These are phyloP conservation scores for Aspergillus latus DNA, from an alignment of 2,329 filamentous ascomycete genomes.

Conservation along the genomic window DNA sequence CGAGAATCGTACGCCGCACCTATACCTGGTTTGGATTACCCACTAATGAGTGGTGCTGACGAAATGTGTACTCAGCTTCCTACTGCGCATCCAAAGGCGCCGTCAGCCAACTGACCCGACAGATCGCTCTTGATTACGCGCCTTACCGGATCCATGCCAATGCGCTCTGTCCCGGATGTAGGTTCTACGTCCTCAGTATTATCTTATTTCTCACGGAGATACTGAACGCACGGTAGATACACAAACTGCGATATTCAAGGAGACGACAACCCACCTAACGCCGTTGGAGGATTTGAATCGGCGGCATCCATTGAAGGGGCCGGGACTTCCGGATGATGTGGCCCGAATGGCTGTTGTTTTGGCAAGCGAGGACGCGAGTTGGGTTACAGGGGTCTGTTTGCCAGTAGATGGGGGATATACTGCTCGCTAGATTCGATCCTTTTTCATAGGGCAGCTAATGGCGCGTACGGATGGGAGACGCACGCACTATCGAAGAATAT, in stretches of 20 bases:
- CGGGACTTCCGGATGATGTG: conserved; percentile 36
- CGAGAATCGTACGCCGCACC: conserved; percentile 20
- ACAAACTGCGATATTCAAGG: conserved; percentile 26
- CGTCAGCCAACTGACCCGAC: conserved; percentile 51
- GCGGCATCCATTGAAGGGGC: conserved; percentile 29
- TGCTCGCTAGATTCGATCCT: conserved; percentile 11
- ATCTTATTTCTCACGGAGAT: no score
- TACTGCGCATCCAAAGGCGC: conserved; percentile 55
- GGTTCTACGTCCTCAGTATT: conserved; percentile 1
- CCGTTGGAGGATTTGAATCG: conserved; percentile 12
- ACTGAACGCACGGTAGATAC: conserved; percentile 18
- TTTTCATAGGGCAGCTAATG: no score
- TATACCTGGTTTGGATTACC: no score
- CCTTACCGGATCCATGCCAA: conserved; percentile 53
- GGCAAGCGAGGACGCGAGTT: conserved; percentile 49
- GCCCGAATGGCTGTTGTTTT: conserved; percentile 46
- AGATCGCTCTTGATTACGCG: conserved; percentile 53
- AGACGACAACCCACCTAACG: conserved; percentile 9
- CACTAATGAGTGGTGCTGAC: no score
- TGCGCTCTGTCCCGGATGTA: conserved; percentile 54
- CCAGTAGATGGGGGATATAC: conserved; percentile 50
- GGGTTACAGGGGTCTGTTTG: conserved; percentile 47
- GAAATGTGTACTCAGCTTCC: conserved; percentile 19
- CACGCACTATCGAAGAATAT: no score
- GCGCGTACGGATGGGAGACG: no score